A percentile compares a stretch with the other conserved stretches of the same genome.
Evolutionary conservation across 352 stramenopile species (phyloP).

Genomic region (Blastocystis sp.): DNA sequence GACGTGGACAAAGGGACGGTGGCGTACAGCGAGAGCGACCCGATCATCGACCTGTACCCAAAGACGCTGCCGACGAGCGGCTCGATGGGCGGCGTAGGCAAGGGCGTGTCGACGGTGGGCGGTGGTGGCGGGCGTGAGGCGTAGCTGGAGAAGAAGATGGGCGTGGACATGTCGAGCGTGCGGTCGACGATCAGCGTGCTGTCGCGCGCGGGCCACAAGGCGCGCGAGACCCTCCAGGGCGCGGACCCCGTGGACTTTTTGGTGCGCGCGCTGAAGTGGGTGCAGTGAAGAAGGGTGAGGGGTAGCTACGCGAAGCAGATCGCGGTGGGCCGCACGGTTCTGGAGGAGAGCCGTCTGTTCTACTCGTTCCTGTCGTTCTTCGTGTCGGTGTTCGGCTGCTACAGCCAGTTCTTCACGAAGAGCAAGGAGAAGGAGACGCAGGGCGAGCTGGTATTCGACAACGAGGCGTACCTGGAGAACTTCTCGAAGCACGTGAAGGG

Average conservation of each 20-base stretch:
- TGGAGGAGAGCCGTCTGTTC: slow-evolving; percentile 67
- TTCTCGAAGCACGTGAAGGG: slow-evolving; percentile 68
- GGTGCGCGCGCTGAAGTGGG: slow-evolving; percentile 64
- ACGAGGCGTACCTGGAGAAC: slow-evolving; percentile 55
- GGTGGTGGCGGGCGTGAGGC: background rate
- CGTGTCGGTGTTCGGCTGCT: slow-evolving; percentile 67
- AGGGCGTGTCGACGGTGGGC: slow-evolving; percentile 53
- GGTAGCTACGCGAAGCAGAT: slow-evolving; percentile 68
- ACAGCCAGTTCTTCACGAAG: slow-evolving; percentile 52
- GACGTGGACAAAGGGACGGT: slow-evolving; percentile 63
- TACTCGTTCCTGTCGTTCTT: slow-evolving; percentile 69
- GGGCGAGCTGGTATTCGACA: slow-evolving; percentile 61
- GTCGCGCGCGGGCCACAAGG: slow-evolving; percentile 59
- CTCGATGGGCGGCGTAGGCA: slow-evolving; percentile 64
- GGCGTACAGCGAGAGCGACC: slow-evolving; percentile 57
- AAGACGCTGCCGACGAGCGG: slow-evolving; percentile 35
- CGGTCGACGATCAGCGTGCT: slow-evolving; percentile 46
- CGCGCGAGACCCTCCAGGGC: slow-evolving; percentile 49
- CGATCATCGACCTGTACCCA: slow-evolving; percentile 67
- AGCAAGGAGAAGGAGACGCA: slow-evolving; percentile 33
- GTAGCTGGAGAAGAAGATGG: slow-evolving; percentile 70
- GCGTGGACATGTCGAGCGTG: slow-evolving; percentile 68
- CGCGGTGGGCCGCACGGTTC: slow-evolving; percentile 59
- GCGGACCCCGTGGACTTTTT: slow-evolving; percentile 67
- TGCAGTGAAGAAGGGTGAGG: background rate